These are phyloP conservation scores for Clitopilus passeckerianus DNA, from an alignment of 768 basidiomycete genomes.

Conservation along the genomic window DNA sequence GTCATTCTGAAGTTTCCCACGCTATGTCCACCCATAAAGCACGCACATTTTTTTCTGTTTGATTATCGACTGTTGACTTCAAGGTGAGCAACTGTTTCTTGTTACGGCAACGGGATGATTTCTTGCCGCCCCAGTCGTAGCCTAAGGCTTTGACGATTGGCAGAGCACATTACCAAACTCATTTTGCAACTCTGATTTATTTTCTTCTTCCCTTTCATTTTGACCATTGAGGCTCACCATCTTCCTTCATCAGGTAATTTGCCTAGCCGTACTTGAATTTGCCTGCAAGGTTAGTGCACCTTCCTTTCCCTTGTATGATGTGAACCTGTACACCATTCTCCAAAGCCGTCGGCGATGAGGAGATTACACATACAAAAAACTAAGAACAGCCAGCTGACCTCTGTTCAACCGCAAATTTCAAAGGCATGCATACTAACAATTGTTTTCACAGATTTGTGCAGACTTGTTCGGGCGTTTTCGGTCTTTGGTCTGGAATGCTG, in stretches of 20 bases:
- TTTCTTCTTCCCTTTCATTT: slow-evolving; percentile 7
- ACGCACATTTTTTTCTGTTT: slow-evolving; percentile 14
- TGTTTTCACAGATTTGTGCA: no score
- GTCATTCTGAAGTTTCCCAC: slow-evolving; percentile 23
- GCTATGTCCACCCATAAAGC: slow-evolving; percentile 10
- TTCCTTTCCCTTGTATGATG: slow-evolving; percentile 27
- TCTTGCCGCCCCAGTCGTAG: slow-evolving; percentile 79
- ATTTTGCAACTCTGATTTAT: slow-evolving; percentile 58
- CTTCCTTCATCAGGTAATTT: slow-evolving; percentile 6
- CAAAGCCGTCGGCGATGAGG: slow-evolving; percentile 42
- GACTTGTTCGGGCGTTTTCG: no score
- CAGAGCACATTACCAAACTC: slow-evolving; percentile 64
- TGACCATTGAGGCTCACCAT: slow-evolving; percentile 1
- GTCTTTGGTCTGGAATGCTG: no score
- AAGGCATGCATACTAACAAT: not conserved
- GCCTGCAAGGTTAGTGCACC: slow-evolving; percentile 10
- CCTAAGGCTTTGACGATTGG: slow-evolving; percentile 57
- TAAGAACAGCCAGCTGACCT: slow-evolving; percentile 63
- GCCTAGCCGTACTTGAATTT: no score
- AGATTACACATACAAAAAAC: slow-evolving; percentile 38
- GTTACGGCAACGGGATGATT: slow-evolving; percentile 41
- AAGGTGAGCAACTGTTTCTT: slow-evolving; percentile 22
- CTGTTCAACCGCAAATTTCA: slow-evolving; percentile 4
- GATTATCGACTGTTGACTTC: slow-evolving; percentile 3
- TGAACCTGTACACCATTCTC: slow-evolving; percentile 38